Evolutionary conservation across 441 rosid genomes (phyloP).

Genomic region (Jatropha multifida): DNA sequence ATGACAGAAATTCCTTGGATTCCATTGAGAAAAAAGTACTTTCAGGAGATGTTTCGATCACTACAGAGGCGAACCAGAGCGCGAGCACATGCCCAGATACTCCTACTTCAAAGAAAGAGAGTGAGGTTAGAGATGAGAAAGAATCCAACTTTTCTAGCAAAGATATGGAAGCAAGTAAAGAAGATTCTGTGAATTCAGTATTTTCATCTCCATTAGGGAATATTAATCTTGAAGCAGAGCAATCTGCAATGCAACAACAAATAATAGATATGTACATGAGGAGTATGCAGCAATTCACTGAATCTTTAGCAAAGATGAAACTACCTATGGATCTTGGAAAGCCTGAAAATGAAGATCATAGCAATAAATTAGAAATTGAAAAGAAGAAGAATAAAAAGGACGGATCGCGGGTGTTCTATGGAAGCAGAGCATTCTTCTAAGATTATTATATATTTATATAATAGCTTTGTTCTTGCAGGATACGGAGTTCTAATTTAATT

Average conservation of each 20-base stretch:
- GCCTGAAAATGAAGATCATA: constrained; percentile 37
- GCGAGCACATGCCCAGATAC: constrained; percentile 47
- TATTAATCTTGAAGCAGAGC: constrained; percentile 58
- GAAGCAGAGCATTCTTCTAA: constrained; percentile 94
- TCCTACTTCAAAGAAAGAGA: constrained; percentile 58
- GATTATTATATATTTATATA: not conserved
- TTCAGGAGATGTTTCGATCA: constrained; percentile 22
- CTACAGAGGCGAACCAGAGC: constrained; percentile 32
- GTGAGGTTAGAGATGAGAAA: constrained; percentile 30
- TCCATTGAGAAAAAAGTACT: constrained; percentile 48
- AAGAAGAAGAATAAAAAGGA: constrained; percentile 58
- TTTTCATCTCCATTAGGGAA: constrained; percentile 47
- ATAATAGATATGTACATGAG: constrained; percentile 96
- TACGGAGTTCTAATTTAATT: constrained; percentile 4
- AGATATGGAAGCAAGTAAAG: constrained; percentile 27
- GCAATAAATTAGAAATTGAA: constrained; percentile 35
- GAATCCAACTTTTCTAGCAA: constrained; percentile 24
- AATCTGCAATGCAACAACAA: constrained; percentile 83
- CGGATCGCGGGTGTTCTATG: constrained; percentile 81
- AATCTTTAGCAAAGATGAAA: constrained; percentile 87
- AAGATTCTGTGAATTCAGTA: constrained; percentile 27
- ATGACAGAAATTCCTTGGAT: constrained; percentile 61
- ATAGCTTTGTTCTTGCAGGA: constrained; percentile 6
- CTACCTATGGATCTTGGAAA: constrained; percentile 81
- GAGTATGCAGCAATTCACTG: constrained; percentile 90